Evolutionary conservation across 2,329 filamentous ascomycete genomes (phyloP), one percentile per base, ranked within the genome.

Genomic region (Xylariaceae sp.): DNA sequence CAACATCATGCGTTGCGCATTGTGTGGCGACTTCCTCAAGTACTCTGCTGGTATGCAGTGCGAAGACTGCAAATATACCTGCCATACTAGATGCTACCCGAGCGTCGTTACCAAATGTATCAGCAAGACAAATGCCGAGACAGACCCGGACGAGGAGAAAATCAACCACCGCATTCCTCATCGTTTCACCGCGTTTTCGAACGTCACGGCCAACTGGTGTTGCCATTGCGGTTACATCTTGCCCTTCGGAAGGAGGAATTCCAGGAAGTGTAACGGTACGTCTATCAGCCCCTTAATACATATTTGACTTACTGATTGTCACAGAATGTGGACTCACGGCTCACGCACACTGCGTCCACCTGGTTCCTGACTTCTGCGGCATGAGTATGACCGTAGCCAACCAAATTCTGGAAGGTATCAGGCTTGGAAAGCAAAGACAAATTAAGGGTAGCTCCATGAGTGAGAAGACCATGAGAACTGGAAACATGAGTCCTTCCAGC

Each of bases 91-190:
- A 77, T 99, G 94, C 74, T 99, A 97, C 75, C 79, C 85, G 13
- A 96, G 92, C 74, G 94, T 99, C 51, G 94, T 99, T 68, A 99
- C 94, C 64, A 99, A 99, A 76, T 99, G 94, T 78, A 99, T 99
- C 75, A 97, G 93, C 78, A 97, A 99, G 75, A 97, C 93, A 64
- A 99, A 99, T 73, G 93, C 94, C 64, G 94, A 99, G 75, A 96
- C 91, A 4, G 94, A 99, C 73, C 93, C 94, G 18, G 94, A 99
- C 75, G 94, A 99, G 76, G 94, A 97, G 77, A 99, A 97, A 81
- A 95, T 99, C 84, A 99, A 99, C 73, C 94, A 99, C 74, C 90
- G 94, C 65, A 99, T 99, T 72, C 94, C 94, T 7, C 94, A 99
- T 82, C 88, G 94, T 56, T 99, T 97, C 80, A 87, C 93, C 70